phyloP scores from a whole-genome alignment of 257 asterid species.

The Apocynum venetum region DNA sequence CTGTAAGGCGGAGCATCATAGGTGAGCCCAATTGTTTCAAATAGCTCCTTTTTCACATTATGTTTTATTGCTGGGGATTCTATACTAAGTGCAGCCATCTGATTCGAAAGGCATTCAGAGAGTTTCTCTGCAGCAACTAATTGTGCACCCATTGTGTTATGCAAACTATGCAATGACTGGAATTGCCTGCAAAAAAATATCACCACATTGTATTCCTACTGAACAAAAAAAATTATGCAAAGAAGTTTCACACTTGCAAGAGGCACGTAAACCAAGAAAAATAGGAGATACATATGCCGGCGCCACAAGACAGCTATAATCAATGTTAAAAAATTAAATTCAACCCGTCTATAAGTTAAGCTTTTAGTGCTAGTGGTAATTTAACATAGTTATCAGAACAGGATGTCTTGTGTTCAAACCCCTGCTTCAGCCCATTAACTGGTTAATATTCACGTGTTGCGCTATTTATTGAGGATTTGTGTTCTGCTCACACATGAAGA shows the following conservation, averaged over 20 bases:
- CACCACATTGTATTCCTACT: not conserved
- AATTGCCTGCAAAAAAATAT: conserved; percentile 53
- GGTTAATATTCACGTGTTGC: too few species aligned
- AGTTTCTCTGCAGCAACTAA: conserved; percentile 84
- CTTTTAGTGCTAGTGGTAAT: too few species aligned
- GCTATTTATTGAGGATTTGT: too few species aligned
- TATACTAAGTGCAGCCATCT: conserved; percentile 72
- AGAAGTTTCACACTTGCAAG: conserved; percentile 4
- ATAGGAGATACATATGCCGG: not conserved
- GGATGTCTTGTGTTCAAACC: too few species aligned
- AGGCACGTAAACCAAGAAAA: not conserved
- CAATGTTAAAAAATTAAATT: too few species aligned
- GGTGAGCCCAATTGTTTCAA: conserved; percentile 84
- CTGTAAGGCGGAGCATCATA: conserved; percentile 38
- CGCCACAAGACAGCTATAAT: not conserved
- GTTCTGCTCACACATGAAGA: too few species aligned
- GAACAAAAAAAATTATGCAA: not conserved
- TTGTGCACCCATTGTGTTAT: conserved; percentile 65
- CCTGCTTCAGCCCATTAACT: too few species aligned
- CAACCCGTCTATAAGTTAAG: too few species aligned
- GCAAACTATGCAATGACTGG: conserved; percentile 66
- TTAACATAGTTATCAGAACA: too few species aligned
- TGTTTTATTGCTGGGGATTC: conserved; percentile 48
- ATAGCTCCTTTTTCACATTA: conserved; percentile 63
- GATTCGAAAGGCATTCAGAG: conserved; percentile 72